phyloP scores from a whole-genome alignment of 768 basidiomycete genomes.

The Lactarius psammicola region DNA sequence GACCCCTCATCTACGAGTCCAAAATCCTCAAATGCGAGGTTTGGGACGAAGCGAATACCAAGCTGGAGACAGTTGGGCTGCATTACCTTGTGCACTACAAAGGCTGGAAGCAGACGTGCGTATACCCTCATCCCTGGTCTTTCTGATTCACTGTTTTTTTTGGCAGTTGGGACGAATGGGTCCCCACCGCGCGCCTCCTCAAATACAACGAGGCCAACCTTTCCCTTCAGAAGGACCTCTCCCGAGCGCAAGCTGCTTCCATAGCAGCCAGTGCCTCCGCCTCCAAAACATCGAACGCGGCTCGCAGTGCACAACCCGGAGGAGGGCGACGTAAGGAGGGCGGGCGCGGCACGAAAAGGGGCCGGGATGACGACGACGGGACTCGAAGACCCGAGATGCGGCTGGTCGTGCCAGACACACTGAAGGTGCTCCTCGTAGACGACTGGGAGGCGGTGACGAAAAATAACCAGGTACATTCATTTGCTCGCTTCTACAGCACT shows the following conservation, averaged over 20 bases:
- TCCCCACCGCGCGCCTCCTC: conserved; percentile 73
- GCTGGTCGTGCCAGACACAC: conserved; percentile 81
- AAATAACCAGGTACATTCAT: conserved; percentile 69
- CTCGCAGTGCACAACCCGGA: conserved; percentile 29
- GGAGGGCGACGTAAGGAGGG: conserved; percentile 53
- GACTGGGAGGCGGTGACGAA: conserved; percentile 99
- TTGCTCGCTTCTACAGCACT: neutral
- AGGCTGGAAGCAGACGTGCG: conserved; percentile 97
- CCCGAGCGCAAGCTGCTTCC: conserved; percentile 44
- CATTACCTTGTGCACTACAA: conserved; percentile 98
- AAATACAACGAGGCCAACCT: conserved; percentile 84
- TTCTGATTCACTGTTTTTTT: neutral
- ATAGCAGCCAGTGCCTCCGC: conserved; percentile 38
- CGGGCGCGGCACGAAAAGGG: conserved; percentile 63
- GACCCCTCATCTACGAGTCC: conserved; percentile 93
- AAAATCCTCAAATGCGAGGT: conserved; percentile 73
- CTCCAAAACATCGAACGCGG: conserved; percentile 32
- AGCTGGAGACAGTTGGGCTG: conserved; percentile 60
- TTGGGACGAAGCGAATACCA: conserved; percentile 62
- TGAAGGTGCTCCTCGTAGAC: conserved; percentile 88
- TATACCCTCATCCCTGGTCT: conserved; percentile 3
- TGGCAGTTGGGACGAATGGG: conserved; percentile 96
- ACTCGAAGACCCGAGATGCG: conserved; percentile 85
- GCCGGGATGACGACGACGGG: conserved; percentile 80
- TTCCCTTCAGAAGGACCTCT: conserved; percentile 69